Evolutionary conservation across 2,329 filamentous ascomycete genomes (phyloP).

Genomic region (Alternaria postmessia): DNA sequence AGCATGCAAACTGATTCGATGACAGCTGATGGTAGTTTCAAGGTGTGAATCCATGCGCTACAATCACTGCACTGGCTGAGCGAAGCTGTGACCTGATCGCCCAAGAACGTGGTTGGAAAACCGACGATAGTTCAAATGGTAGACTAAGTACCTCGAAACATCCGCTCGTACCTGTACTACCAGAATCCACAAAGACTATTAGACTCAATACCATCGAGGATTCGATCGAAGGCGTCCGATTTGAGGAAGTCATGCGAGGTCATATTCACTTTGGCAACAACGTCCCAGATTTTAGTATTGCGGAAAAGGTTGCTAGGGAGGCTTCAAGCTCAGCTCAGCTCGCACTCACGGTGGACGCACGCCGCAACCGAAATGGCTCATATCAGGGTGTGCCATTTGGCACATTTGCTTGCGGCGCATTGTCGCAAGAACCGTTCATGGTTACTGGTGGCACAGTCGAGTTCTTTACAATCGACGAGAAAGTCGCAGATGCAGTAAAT

Average conservation of each 20-base stretch:
- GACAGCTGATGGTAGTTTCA: background rate
- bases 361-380: background rate
- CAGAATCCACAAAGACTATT: background rate
- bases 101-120: background rate
- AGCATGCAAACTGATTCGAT: background rate
- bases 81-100: background rate
- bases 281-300: background rate
- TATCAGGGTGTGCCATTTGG: background rate
- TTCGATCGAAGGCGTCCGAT: background rate
- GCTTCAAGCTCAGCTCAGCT: background rate
- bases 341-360: background rate
- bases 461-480: too few relatives aligned
- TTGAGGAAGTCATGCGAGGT: background rate
- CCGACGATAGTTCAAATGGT: background rate
- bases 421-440: background rate
- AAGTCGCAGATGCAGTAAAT: too few relatives aligned
- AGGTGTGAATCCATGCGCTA: background rate
- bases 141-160: background rate
- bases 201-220: background rate
- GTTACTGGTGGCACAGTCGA: too few relatives aligned
- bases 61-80: background rate
- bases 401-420: background rate
- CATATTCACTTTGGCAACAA: background rate
- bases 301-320: background rate
- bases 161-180: background rate